Evolutionary conservation across 1,284 basidiomycete genomes (phyloP).

Genomic region (Trametes versicolor): DNA sequence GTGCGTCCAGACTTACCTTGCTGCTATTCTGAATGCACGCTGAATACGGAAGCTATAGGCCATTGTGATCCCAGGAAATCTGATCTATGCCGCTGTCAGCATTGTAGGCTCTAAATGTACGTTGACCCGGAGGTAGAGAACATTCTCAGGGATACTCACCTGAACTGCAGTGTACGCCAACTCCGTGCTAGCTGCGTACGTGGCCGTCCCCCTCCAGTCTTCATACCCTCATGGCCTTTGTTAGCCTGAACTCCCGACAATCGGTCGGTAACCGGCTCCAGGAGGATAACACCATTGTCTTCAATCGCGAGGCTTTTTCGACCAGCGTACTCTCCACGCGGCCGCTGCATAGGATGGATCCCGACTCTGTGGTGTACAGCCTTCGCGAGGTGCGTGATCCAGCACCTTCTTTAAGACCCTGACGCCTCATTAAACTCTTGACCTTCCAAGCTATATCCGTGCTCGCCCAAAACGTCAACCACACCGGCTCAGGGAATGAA

Average conservation of each 20-base stretch:
- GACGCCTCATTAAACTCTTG: neutral
- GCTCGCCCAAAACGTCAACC: too few species aligned
- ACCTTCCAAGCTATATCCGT: too few species aligned
- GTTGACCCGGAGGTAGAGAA: neutral
- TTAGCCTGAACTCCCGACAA: constrained; percentile 22
- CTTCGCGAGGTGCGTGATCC: neutral
- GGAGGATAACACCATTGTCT: constrained; percentile 1
- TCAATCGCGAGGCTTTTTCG: neutral
- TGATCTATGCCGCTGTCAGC: neutral
- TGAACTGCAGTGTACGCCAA: neutral
- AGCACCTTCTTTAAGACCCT: too few species aligned
- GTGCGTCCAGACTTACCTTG: neutral
- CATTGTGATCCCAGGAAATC: neutral
- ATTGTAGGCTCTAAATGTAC: neutral
- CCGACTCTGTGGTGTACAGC: neutral
- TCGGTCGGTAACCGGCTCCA: constrained; percentile 12
- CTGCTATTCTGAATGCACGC: neutral
- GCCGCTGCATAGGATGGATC: neutral
- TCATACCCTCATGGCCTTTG: neutral
- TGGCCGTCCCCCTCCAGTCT: too few species aligned
- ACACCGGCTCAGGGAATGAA: neutral
- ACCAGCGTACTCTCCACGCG: neutral
- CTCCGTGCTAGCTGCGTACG: neutral
- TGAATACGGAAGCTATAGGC: neutral
- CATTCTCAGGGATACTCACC: neutral